Conservation (phyloP, 768 basidiomycete genomes). For the Boletus vinaceobasis region DNA sequence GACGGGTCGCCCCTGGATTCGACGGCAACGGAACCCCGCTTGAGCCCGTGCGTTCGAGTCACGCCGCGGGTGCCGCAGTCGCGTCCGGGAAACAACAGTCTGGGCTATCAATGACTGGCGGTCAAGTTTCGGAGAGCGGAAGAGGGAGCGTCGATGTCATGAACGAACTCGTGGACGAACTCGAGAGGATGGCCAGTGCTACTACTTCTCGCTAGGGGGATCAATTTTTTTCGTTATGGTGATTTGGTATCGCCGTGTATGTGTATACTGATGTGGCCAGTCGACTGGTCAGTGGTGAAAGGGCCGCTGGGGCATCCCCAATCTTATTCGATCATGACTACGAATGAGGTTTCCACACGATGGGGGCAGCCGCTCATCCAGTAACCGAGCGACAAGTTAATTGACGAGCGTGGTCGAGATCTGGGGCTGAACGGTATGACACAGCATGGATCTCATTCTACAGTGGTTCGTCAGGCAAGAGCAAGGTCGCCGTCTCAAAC, state of each 20-base stretch:
- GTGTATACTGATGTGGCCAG: background rate
- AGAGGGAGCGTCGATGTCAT: conserved; percentile 53
- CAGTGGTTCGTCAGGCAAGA: background rate
- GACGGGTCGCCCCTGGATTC: conserved; percentile 81
- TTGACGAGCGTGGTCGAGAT: background rate
- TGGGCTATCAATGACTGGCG: background rate
- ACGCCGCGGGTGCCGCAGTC: background rate
- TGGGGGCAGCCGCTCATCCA: background rate
- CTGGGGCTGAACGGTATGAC: background rate
- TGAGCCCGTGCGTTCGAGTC: conserved; percentile 20
- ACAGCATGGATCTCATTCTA: background rate
- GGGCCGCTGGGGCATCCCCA: background rate
- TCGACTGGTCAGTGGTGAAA: too few species aligned
- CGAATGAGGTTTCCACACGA: background rate
- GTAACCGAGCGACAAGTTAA: too few species aligned
- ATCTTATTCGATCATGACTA: background rate
- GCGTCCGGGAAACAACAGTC: conserved; percentile 13
- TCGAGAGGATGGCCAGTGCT: conserved; percentile 58
- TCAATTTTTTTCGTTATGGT: background rate
- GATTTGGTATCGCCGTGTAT: background rate
- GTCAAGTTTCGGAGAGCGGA: background rate
- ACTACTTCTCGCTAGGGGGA: background rate
- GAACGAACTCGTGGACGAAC: conserved; percentile 78
- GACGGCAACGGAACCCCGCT: conserved; percentile 61
- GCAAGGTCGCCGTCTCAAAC: background rate